Evolutionary conservation across 345 rosid genomes (phyloP).

Genomic region (Boechera stricta): DNA sequence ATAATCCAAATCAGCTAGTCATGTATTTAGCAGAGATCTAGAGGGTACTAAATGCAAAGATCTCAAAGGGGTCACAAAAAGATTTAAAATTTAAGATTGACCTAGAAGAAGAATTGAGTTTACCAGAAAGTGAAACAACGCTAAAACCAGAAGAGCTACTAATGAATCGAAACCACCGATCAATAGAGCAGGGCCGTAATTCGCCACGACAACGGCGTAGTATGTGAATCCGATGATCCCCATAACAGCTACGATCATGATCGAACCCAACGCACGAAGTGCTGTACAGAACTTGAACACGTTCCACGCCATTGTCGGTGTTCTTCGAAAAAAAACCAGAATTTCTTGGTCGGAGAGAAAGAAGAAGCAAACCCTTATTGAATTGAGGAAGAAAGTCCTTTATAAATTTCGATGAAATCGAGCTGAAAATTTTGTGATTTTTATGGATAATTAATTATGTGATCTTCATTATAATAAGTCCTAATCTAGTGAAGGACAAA

Average conservation of each 20-base stretch:
- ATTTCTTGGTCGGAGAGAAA: background rate
- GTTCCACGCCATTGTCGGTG: slow-evolving; percentile 68
- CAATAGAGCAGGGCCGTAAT: slow-evolving; percentile 73
- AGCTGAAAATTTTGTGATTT: background rate
- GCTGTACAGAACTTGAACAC: slow-evolving; percentile 81
- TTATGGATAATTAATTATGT: background rate
- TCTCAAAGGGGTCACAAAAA: slow-evolving; percentile 18
- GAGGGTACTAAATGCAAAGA: background rate
- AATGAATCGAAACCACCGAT: slow-evolving; percentile 61
- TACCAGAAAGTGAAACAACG: slow-evolving; percentile 71
- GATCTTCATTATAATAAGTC: background rate
- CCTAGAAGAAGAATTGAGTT: slow-evolving; percentile 2
- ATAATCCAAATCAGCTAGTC: slow-evolving; percentile 1
- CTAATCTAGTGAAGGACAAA: too few relatives aligned
- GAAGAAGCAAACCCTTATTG: background rate
- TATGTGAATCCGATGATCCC: slow-evolving; percentile 70
- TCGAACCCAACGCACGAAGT: slow-evolving; percentile 77
- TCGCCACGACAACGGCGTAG: slow-evolving; percentile 60
- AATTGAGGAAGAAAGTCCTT: background rate
- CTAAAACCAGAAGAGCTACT: slow-evolving; percentile 50
- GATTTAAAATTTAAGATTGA: slow-evolving; percentile 9
- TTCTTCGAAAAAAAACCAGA: background rate
- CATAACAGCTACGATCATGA: slow-evolving; percentile 70
- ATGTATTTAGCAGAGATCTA: slow-evolving; percentile 16
- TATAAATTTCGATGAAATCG: background rate